Conservation (phyloP, 2,329 filamentous ascomycete genomes). For the Fusarium abutilonis region DNA sequence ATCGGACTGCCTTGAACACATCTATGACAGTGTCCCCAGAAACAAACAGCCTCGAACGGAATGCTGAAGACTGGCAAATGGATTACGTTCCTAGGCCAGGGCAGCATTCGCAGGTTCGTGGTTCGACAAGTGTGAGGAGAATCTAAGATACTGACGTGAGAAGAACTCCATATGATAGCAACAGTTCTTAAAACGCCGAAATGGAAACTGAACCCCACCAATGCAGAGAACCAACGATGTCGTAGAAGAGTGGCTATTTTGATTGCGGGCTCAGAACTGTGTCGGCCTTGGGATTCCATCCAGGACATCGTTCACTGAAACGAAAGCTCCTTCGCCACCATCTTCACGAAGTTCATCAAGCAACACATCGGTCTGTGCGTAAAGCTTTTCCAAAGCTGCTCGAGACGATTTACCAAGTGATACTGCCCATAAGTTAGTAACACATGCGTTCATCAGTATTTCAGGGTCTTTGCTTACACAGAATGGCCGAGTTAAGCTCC, state of each 20-base stretch:
- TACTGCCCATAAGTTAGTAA: conserved; percentile 61
- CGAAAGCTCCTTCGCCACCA: conserved; percentile 83
- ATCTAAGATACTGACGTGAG: conserved; percentile 3
- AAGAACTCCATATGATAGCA: conserved; percentile 29
- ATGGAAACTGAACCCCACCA: conserved; percentile 33
- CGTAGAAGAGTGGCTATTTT: conserved; percentile 8
- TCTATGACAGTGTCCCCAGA: conserved; percentile 19
- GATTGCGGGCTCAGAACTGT: conserved; percentile 44
- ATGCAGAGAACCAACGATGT: conserved; percentile 28
- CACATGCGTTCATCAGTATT: not conserved
- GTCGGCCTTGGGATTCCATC: conserved; percentile 57
- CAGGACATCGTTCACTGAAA: conserved; percentile 67
- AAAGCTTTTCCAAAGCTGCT: conserved; percentile 84
- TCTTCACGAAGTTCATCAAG: conserved; percentile 84
- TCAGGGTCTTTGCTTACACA: conserved; percentile 69
- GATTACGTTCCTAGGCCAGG: not conserved
- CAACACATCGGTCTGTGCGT: conserved; percentile 85
- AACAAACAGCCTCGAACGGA: conserved; percentile 4
- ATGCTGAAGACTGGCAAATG: conserved; percentile 14
- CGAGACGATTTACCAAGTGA: conserved; percentile 90
- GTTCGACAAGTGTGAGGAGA: conserved; percentile 2
- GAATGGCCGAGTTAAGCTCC: conserved; percentile 91
- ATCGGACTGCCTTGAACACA: not conserved
- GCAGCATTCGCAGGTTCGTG: not conserved
- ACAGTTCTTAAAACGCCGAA: conserved; percentile 38